These are phyloP conservation scores for Tuber indicum DNA, from an alignment of 495 filamentous ascomycete species.

Conservation along the genomic window DNA sequence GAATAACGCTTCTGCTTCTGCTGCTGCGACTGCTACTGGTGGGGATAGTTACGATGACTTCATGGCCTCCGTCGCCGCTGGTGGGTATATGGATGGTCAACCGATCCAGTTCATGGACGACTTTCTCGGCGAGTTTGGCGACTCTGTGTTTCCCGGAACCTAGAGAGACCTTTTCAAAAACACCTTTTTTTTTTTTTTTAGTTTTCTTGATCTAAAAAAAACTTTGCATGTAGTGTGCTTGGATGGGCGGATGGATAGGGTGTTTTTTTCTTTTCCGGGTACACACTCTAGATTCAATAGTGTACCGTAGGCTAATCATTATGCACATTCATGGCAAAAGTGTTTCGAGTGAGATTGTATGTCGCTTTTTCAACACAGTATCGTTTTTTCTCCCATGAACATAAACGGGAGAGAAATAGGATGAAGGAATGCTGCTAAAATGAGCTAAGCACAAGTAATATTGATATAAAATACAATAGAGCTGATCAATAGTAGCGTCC, in stretches of 20 bases:
- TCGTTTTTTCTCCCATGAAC: background rate
- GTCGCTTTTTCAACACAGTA: background rate
- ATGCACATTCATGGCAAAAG: background rate
- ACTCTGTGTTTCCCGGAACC: constrained; percentile 20
- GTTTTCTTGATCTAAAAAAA: background rate
- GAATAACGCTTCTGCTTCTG: background rate
- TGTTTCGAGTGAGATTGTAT: constrained; percentile 7
- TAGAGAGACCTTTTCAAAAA: background rate
- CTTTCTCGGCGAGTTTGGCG: constrained; percentile 20
- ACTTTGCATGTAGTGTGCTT: background rate
- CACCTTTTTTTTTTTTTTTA: background rate
- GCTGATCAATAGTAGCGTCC: too few relatives aligned
- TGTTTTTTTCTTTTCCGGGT: background rate
- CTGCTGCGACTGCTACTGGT: background rate
- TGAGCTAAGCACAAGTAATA: too few relatives aligned
- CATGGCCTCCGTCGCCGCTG: constrained; percentile 14
- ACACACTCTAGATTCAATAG: background rate
- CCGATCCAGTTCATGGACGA: constrained; percentile 27
- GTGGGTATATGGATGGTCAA: constrained; percentile 25
- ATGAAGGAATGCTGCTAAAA: background rate
- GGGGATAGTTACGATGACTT: constrained; percentile 23
- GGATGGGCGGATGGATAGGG: background rate
- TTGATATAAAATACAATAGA: too few relatives aligned
- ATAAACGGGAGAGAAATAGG: background rate
- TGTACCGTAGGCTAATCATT: background rate